Evolutionary conservation across 768 basidiomycete genomes (phyloP).

Genomic region (Suillus subluteus): DNA sequence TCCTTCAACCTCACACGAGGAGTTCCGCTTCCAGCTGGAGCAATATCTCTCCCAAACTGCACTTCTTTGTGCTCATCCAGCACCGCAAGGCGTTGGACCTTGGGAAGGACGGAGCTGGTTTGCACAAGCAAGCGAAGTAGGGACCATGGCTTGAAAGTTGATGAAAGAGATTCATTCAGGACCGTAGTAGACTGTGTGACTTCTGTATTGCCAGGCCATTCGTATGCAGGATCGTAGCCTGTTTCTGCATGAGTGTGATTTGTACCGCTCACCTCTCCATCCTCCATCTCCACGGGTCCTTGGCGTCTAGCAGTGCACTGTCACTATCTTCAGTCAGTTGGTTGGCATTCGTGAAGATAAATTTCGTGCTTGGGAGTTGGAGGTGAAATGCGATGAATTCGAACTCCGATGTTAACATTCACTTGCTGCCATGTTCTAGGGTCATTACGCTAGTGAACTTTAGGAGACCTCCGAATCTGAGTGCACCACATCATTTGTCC

Average conservation of each 20-base stretch:
- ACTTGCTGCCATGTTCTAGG: background rate
- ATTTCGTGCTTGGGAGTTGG: slow-evolving; percentile 5
- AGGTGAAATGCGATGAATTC: slow-evolving; percentile 7
- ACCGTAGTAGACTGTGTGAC: slow-evolving; percentile 2
- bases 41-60: slow-evolving; percentile 74
- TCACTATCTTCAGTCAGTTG: slow-evolving; percentile 1
- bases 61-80: slow-evolving; percentile 66
- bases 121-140: slow-evolving; percentile 44
- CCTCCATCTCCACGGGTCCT: slow-evolving; percentile 18
- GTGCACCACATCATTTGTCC: background rate
- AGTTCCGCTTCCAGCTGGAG: slow-evolving; percentile 49
- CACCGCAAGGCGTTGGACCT: slow-evolving; percentile 54
- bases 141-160: slow-evolving; percentile 24
- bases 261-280: slow-evolving; percentile 16
- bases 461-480: slow-evolving; percentile 3
- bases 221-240: slow-evolving; percentile 54
- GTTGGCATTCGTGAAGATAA: slow-evolving; percentile 5
- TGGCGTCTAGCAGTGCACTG: slow-evolving; percentile 1
- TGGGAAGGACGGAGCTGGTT: slow-evolving; percentile 51
- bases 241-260: slow-evolving; percentile 8
- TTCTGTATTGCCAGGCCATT: slow-evolving; percentile 57
- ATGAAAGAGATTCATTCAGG: slow-evolving; percentile 21
- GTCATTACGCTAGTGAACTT: background rate
- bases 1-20: slow-evolving; percentile 79
- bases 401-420: slow-evolving; percentile 17